Conservation (phyloP, 192 early-diverging fungal genomes). For the Chytriomyces sp. region DNA sequence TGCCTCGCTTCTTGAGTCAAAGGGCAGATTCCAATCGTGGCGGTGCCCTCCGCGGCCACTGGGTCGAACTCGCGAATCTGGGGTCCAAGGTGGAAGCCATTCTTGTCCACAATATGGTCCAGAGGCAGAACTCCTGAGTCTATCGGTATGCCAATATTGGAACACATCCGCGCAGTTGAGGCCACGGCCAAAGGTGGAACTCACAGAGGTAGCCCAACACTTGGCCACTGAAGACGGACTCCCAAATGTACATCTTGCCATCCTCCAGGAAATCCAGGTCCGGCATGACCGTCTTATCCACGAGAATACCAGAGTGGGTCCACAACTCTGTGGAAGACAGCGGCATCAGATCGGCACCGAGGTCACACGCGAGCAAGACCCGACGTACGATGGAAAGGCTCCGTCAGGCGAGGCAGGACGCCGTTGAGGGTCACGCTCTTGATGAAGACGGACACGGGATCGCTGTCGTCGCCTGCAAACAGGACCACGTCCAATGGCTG, state of each 20-base stretch:
- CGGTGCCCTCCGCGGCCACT: constrained; percentile 18
- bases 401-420: not conserved
- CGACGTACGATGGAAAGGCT: not conserved
- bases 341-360: too few species aligned
- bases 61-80: constrained; percentile 30
- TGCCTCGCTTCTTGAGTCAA: not conserved
- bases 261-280: constrained; percentile 36
- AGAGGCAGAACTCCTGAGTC: constrained; percentile 23
- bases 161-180: too few species aligned
- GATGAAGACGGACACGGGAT: not conserved
- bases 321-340: not conserved
- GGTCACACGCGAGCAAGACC: too few species aligned
- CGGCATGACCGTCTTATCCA: constrained; percentile 35
- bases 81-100: constrained; percentile 30
- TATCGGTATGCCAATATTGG: too few species aligned
- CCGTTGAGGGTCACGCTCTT: not conserved
- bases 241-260: constrained; percentile 38
- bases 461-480: not conserved
- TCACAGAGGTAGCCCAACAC: constrained; percentile 26
- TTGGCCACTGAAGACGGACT: constrained; percentile 32
- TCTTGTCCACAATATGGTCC: constrained; percentile 3
- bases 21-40: constrained; percentile 26
- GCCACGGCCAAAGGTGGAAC: too few species aligned
- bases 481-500: constrained; percentile 34
- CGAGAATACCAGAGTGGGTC: constrained; percentile 21